Percentiles rank a stretch among this genome's conserved stretches.
phyloP scores from a whole-genome alignment of 1,284 basidiomycete species.

The Apiotrichum akiyoshidainum region DNA sequence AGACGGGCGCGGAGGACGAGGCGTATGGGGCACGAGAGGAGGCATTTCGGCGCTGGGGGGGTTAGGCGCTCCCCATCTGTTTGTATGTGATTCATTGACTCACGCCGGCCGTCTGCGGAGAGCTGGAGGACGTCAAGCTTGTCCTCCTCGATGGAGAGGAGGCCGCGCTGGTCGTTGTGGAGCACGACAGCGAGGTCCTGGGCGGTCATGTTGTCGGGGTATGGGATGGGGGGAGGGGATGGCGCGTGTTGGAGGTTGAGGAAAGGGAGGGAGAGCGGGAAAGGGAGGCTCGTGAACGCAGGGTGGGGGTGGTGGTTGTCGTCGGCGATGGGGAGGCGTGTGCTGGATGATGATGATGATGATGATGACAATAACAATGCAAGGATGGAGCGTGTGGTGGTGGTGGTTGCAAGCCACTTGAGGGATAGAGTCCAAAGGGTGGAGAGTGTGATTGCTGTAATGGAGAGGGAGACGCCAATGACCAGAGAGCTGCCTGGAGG shows the following conservation, averaged over 20 bases:
- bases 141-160: conserved; percentile 42
- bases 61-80: conserved; percentile 3
- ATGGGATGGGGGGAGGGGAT: not conserved
- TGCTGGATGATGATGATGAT: not conserved
- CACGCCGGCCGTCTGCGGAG: conserved; percentile 44
- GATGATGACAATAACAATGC: not conserved
- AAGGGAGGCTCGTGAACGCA: not conserved
- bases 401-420: no score
- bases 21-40: conserved; percentile 34
- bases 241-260: not conserved
- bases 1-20: conserved; percentile 37
- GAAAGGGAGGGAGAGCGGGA: not conserved
- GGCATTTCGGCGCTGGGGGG: conserved; percentile 39
- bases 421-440: no score
- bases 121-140: conserved; percentile 44
- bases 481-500: no score
- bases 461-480: no score
- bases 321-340: not conserved
- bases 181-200: conserved; percentile 43
- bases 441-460: no score
- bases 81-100: conserved; percentile 11
- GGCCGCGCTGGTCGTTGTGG: conserved; percentile 43
- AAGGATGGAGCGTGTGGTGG: not conserved
- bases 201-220: conserved; percentile 4
- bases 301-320: not conserved